Percentiles rank a stretch among this genome's conserved stretches.
Evolutionary conservation across 225 moss, liverwort and hornwort species (phyloP).

Genomic region (Climacium dendroides): DNA sequence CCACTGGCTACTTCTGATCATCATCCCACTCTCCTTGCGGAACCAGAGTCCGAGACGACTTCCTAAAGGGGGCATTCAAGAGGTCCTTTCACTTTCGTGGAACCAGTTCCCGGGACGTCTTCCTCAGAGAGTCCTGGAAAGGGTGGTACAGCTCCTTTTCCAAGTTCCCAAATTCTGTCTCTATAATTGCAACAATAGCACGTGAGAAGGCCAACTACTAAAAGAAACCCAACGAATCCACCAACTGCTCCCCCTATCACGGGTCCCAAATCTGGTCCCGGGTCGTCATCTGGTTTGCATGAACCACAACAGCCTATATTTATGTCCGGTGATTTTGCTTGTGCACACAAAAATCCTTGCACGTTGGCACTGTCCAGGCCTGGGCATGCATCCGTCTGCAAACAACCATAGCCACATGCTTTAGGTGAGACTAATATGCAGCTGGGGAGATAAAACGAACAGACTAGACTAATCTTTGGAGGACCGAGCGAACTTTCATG

Average conservation of each 20-base stretch:
- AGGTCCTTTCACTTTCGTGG: neutral
- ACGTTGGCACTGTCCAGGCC: neutral
- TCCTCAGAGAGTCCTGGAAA: no score
- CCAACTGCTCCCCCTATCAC: neutral
- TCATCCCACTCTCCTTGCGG: neutral
- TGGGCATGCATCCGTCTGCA: neutral
- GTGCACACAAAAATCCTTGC: neutral
- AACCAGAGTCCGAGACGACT: neutral
- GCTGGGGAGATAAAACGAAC: no score
- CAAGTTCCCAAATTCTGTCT: no score
- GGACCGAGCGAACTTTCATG: neutral
- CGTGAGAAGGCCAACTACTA: neutral
- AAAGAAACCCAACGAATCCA: neutral
- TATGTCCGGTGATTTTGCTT: neutral
- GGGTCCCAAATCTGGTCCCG: no score
- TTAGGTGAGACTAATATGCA: neutral
- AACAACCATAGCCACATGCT: neutral
- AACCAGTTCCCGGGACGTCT: neutral
- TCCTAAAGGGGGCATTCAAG: rapidly evolving
- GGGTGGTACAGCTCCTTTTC: no score
- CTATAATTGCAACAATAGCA: rapidly evolving
- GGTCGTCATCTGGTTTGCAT: no score
- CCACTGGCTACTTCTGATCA: neutral
- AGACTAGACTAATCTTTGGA: neutral
- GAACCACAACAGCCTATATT: neutral